These are phyloP conservation scores for Hanseniaspora pseudoguilliermondii DNA, from an alignment of 805 yeast genomes.

Conservation along the genomic window DNA sequence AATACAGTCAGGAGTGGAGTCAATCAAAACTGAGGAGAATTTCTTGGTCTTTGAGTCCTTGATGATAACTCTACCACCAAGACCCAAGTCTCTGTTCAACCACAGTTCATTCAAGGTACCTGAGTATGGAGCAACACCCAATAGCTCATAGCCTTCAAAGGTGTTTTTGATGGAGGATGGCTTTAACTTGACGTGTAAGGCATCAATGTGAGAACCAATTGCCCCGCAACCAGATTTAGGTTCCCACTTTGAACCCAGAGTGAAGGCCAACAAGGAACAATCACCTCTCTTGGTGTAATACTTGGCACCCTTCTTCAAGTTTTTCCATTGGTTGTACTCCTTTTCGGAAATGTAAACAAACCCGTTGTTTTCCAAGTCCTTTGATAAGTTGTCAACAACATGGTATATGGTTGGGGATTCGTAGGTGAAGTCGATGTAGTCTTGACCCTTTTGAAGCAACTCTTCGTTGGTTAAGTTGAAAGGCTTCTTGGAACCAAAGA, in stretches of 20 bases:
- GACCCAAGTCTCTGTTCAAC: constrained; percentile 79
- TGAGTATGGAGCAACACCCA: constrained; percentile 77
- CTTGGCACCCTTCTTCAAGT: constrained; percentile 33
- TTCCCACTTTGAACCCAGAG: constrained; percentile 52
- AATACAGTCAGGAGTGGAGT: constrained; percentile 53
- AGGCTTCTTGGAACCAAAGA: constrained; percentile 9
- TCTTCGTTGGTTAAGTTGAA: constrained; percentile 16
- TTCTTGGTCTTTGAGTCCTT: constrained; percentile 31
- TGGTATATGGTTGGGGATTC: constrained; percentile 65
- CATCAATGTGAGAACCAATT: constrained; percentile 66
- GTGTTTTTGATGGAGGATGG: constrained; percentile 51
- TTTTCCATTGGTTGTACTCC: constrained; percentile 26
- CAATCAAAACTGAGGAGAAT: constrained; percentile 35
- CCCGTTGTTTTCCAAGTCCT: constrained; percentile 43
- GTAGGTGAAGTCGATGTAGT: constrained; percentile 60
- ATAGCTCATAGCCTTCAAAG: constrained; percentile 60
- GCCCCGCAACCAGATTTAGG: constrained; percentile 56
- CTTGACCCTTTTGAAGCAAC: constrained; percentile 28
- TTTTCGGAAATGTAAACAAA: constrained; percentile 56
- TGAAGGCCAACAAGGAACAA: constrained; percentile 55
- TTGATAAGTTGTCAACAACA: constrained; percentile 43
- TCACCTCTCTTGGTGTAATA: constrained; percentile 61
- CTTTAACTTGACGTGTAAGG: constrained; percentile 55
- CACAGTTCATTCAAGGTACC: constrained; percentile 54
- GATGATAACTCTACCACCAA: constrained; percentile 60